phyloP scores from a whole-genome alignment of 2,329 filamentous ascomycete species.

The Pseudogymnoascus sp. region DNA sequence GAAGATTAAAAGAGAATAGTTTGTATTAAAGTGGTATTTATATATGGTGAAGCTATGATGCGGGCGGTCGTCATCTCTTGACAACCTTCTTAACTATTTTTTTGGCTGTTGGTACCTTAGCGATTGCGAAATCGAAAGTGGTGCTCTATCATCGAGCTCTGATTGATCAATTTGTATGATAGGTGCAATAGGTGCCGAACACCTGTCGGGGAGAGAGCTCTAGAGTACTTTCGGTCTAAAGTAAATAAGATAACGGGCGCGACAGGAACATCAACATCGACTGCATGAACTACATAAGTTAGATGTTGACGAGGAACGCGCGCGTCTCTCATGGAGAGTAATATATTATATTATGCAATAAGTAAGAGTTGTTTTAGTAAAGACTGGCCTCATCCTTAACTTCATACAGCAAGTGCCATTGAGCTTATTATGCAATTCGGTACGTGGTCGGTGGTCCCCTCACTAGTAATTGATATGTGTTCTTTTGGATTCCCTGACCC shows the following conservation, averaged over 20 bases:
- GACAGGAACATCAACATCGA: not conserved
- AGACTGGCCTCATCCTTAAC: not conserved
- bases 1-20: not conserved
- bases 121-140: not conserved
- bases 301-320: not conserved
- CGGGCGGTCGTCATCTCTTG: not conserved
- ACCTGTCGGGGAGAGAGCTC: not conserved
- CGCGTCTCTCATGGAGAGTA: not conserved
- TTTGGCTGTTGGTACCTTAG: not conserved
- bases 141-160: not conserved
- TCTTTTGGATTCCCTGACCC: conserved; percentile 4
- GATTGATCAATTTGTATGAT: not conserved
- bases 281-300: not conserved
- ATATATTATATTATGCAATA: not conserved
- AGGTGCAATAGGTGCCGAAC: not conserved
- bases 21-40: not conserved
- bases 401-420: not conserved
- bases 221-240: not conserved
- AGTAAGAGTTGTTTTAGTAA: not conserved
- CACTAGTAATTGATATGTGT: conserved; percentile 7
- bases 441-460: not conserved
- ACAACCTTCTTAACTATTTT: not conserved
- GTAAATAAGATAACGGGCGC: not conserved
- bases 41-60: not conserved
- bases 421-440: not conserved